Conservation (phyloP, 148 eudicot species). For the Camellia japonica region DNA sequence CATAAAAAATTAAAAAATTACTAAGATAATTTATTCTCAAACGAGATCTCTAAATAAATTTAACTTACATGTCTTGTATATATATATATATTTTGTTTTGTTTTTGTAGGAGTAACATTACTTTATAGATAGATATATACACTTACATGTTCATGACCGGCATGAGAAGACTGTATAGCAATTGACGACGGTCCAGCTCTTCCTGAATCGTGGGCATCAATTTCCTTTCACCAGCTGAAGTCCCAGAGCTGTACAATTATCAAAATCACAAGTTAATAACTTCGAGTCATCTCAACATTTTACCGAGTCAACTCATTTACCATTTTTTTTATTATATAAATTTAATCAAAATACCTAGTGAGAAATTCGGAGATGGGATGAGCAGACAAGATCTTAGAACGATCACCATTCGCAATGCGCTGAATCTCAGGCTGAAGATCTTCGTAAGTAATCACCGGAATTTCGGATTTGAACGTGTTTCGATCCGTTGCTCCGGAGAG, state of each 20-base stretch:
- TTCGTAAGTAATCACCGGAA: constrained; percentile 71
- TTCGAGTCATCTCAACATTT: not conserved
- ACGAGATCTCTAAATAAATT: too few relatives aligned
- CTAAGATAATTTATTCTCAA: too few relatives aligned
- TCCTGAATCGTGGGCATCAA: constrained; percentile 85
- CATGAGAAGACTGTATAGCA: constrained; percentile 81
- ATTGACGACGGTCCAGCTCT: constrained; percentile 77
- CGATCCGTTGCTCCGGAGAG: constrained; percentile 56
- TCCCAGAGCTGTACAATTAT: constrained; percentile 59
- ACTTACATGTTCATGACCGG: constrained; percentile 95
- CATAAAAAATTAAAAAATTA: too few relatives aligned
- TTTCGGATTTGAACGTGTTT: constrained; percentile 49
- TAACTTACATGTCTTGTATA: too few relatives aligned
- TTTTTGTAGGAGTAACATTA: too few relatives aligned
- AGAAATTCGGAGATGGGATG: constrained; percentile 88
- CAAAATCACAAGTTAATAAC: not conserved
- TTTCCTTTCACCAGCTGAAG: constrained; percentile 90
- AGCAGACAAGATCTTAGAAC: constrained; percentile 67
- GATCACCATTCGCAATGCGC: constrained; percentile 79
- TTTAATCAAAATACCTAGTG: constrained; percentile 50
- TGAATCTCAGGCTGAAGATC: constrained; percentile 82
- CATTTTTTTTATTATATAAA: too few relatives aligned
- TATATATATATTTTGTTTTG: too few relatives aligned
- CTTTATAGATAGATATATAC: not conserved
- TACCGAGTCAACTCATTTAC: not conserved